Conservation (phyloP, 225 moss, liverwort and hornwort genomes). For the Neckera pumila region DNA sequence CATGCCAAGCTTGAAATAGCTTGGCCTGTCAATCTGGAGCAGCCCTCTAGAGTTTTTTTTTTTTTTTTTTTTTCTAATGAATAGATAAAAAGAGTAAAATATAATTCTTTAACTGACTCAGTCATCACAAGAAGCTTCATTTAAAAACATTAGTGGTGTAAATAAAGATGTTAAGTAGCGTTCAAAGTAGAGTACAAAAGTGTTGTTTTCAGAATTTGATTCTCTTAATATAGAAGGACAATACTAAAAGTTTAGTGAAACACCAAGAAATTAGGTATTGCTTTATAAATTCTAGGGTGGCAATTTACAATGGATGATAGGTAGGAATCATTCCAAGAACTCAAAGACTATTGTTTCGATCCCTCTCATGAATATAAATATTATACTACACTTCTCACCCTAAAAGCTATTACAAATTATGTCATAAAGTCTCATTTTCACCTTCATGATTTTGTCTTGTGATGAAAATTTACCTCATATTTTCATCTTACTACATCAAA, state of each 20-base stretch:
- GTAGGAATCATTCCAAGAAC: neutral
- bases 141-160: neutral
- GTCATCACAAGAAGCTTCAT: neutral
- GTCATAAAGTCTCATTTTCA: too few relatives aligned
- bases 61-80: too few relatives aligned
- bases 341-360: neutral
- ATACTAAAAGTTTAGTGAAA: neutral
- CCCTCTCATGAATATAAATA: neutral
- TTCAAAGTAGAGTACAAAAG: too few relatives aligned
- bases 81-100: neutral
- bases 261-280: neutral
- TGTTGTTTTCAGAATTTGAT: neutral
- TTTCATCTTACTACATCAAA: neutral
- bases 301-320: neutral
- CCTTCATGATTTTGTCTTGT: neutral
- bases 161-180: neutral
- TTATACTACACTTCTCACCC: rapidly evolving
- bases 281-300: neutral
- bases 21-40: too few relatives aligned
- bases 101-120: neutral
- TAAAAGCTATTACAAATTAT: too few relatives aligned
- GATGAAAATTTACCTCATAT: neutral
- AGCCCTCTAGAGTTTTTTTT: too few relatives aligned
- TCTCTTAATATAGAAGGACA: neutral
- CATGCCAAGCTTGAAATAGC: too few relatives aligned